These are phyloP conservation scores for Tetraselmis chui DNA, from an alignment of 139 green algal species.

Conservation along the genomic window DNA sequence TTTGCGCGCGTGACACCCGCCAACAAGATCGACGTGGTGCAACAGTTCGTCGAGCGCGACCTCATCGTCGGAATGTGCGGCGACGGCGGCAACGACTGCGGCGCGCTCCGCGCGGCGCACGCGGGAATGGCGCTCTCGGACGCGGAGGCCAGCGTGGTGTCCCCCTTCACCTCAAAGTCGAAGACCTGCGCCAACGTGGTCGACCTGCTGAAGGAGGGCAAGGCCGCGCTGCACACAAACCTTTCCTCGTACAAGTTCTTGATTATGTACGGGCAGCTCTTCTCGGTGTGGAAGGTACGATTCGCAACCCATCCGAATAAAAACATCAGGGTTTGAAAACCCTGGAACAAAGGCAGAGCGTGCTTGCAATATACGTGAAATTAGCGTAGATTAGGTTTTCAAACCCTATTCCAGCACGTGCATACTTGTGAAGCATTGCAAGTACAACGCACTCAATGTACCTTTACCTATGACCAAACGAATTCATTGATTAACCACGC, in stretches of 20 bases:
- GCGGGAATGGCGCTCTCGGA: conserved; percentile 14
- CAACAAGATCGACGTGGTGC: conserved; percentile 14
- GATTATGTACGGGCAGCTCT: conserved; percentile 10
- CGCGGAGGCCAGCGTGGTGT: conserved; percentile 13
- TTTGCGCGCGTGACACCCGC: conserved; percentile 12
- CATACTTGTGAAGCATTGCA: no score
- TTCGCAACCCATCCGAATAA: no score
- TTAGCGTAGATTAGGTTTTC: no score
- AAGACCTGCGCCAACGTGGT: conserved; percentile 1
- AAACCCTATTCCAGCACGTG: no score
- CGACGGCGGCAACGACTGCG: conserved; percentile 22
- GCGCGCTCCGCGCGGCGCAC: conserved; percentile 6
- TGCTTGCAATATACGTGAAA: no score
- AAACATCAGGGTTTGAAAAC: no score
- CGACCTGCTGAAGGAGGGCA: neutral
- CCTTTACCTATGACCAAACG: no score
- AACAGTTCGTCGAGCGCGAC: neutral
- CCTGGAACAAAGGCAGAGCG: no score
- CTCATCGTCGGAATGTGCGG: conserved; percentile 18
- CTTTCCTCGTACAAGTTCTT: conserved; percentile 8
- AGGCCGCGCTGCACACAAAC: neutral
- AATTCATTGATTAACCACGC: no score
- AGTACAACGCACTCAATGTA: no score
- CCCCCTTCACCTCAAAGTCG: conserved; percentile 15
- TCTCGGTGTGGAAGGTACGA: neutral